These are phyloP conservation scores for Picochlorum sp. DNA, from an alignment of 139 green algal species.

Conservation along the genomic window DNA sequence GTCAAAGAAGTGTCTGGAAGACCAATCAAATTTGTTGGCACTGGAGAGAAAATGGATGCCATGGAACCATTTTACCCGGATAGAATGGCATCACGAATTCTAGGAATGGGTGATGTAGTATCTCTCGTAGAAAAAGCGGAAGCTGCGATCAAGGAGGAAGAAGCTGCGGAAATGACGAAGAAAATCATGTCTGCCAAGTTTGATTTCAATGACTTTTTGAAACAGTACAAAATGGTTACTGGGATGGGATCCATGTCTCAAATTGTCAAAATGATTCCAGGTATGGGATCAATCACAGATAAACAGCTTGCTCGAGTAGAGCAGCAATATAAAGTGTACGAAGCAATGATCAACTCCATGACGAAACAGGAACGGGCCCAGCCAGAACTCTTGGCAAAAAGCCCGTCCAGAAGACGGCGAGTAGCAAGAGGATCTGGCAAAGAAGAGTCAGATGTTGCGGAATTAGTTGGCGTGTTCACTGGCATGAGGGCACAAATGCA, in stretches of 20 bases:
- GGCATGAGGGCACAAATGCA: slow-evolving; percentile 65
- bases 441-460: slow-evolving; percentile 57
- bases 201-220: slow-evolving; percentile 98
- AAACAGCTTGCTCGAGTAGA: slow-evolving; percentile 75
- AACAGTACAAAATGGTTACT: slow-evolving; percentile 87
- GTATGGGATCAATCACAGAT: slow-evolving; percentile 75
- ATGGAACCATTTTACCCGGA: slow-evolving; percentile 98
- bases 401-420: slow-evolving; percentile 28
- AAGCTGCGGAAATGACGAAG: slow-evolving; percentile 44
- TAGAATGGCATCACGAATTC: slow-evolving; percentile 85
- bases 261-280: slow-evolving; percentile 93
- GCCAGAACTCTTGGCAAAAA: slow-evolving; percentile 80
- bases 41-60: slow-evolving; percentile 91
- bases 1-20: slow-evolving; percentile 87
- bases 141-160: slow-evolving; percentile 71
- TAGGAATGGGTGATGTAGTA: slow-evolving; percentile 94
- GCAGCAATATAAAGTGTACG: slow-evolving; percentile 64
- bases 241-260: slow-evolving; percentile 80
- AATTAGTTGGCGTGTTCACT: slow-evolving; percentile 71
- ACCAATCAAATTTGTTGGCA: slow-evolving; percentile 98
- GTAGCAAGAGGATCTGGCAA: slow-evolving; percentile 42
- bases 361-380: slow-evolving; percentile 65
- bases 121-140: slow-evolving; percentile 92
- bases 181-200: slow-evolving; percentile 67
- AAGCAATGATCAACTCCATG: slow-evolving; percentile 84